Evolutionary conservation across 345 rosid species (phyloP), one percentile per base, ranked within the genome.

Genomic region (Salix exigua): DNA sequence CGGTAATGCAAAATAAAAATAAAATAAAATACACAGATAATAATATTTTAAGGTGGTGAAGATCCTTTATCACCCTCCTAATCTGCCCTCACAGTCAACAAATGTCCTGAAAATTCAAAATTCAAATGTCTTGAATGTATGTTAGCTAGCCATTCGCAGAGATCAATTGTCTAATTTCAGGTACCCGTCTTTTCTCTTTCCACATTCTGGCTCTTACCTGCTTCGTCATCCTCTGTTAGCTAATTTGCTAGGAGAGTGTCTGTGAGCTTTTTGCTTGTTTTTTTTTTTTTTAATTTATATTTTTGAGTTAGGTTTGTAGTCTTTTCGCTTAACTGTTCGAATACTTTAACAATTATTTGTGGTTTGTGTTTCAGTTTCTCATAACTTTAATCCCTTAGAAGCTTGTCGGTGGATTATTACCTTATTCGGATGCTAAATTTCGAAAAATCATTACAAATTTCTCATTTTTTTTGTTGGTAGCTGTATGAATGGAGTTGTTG

Each of bases 271-370:
- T 46, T 46, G 65, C 4, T 31, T 31, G 0, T 70, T 67, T 31
- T 9, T 46, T 18, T 26, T 33, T 33, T 33, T 33, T 33, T 33
- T 5, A 35, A 70, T 14, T 70, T 66, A 55, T 18, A 17, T 17
- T 31, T 35, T 19, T 71, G 28, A 42, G 72, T 35, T 70, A 53
- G 78, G 66, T 75, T 68, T 21, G 38, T 44, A 63, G 48, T 70
- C 77, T 80, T 70, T 63, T 64, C 72, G 1, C 53, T 46, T 37
- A n/a, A 35, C 17, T 5, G 30, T 61, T 74, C 61, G 60, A 50
- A 48, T 48, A 35, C 40, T 25, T 40, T 74, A 5, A 48, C 25
- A 31, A 13, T 74, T 10, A 25, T 8, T 9, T 0, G 17, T 19
- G 30, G 17, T 19, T 25, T 55, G 38, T 11, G 1, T 26, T 53